phyloP scores from a whole-genome alignment of 768 basidiomycete species.

The Amanita pseudoporphyria region DNA sequence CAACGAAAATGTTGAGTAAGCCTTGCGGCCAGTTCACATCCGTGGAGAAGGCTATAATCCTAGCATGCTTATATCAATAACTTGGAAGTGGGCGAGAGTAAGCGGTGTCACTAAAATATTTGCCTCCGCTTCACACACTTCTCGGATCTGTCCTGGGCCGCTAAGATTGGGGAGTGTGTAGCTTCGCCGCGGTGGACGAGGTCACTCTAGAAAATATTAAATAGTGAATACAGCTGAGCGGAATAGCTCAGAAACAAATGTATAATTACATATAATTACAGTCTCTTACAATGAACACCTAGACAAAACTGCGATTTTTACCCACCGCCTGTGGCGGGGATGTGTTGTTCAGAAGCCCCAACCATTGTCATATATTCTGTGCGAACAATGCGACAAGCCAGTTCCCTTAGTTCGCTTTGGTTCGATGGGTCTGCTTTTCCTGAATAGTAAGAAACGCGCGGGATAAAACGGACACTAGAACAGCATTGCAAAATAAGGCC shows the following conservation, averaged over 20 bases:
- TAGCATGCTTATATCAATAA: conserved; percentile 1
- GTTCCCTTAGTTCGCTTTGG: conserved; percentile 1
- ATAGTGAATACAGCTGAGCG: conserved; percentile 1
- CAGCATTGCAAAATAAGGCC: conserved; percentile 6
- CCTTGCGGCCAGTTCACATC: conserved; percentile 16
- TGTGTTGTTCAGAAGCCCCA: conserved; percentile 1
- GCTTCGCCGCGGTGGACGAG: neutral
- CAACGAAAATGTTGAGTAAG: conserved; percentile 19
- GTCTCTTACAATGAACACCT: neutral
- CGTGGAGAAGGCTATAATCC: conserved; percentile 9
- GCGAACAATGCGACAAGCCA: conserved; percentile 7
- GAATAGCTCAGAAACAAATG: neutral
- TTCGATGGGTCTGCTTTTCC: conserved; percentile 8
- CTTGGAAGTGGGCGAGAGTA: conserved; percentile 4
- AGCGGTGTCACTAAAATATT: neutral
- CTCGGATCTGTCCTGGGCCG: conserved; percentile 2
- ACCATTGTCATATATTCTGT: conserved; percentile 7
- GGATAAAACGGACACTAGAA: conserved; percentile 9
- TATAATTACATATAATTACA: conserved; percentile 1
- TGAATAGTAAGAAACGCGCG: conserved; percentile 7
- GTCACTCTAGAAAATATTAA: neutral
- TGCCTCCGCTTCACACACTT: conserved; percentile 2
- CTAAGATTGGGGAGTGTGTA: conserved; percentile 1
- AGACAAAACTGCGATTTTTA: conserved; percentile 2
- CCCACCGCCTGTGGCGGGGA: conserved; percentile 1